Conservation (phyloP, 495 filamentous ascomycete species). For the Trypethelium eluteriae region DNA sequence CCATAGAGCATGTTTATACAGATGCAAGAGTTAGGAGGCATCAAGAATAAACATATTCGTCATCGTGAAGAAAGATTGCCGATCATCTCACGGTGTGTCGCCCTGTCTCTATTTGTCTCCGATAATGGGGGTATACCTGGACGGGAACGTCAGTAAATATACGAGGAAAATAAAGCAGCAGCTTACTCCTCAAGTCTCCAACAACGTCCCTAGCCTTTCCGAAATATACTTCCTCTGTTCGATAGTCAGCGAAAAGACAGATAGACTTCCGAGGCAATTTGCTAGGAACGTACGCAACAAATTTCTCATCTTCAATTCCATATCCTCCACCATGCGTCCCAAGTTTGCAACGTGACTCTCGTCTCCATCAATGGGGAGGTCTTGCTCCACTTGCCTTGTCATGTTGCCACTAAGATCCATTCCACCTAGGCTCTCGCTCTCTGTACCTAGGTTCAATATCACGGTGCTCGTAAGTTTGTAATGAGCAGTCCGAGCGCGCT, state of each 20-base stretch:
- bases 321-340: conserved; percentile 88
- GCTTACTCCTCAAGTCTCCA: conserved; percentile 84
- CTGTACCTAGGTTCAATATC: conserved; percentile 75
- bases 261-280: conserved; percentile 28
- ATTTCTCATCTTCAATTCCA: conserved; percentile 99
- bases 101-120: conserved; percentile 75
- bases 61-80: conserved; percentile 48
- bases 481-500: conserved; percentile 80
- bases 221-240: conserved; percentile 85
- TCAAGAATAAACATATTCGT: neutral
- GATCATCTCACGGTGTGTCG: conserved; percentile 88
- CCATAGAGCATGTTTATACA: neutral
- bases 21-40: neutral
- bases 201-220: conserved; percentile 99
- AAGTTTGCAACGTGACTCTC: conserved; percentile 93
- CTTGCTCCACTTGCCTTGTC: conserved; percentile 89
- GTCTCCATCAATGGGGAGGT: conserved; percentile 82
- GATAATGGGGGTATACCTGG: conserved; percentile 68
- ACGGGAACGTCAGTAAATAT: neutral
- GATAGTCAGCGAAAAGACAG: neutral
- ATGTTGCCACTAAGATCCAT: conserved; percentile 96
- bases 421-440: conserved; percentile 64
- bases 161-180: conserved; percentile 1
- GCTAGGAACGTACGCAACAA: conserved; percentile 57
- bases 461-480: conserved; percentile 98